phyloP scores from a whole-genome alignment of 768 basidiomycete species.

The Suillus sp. region DNA sequence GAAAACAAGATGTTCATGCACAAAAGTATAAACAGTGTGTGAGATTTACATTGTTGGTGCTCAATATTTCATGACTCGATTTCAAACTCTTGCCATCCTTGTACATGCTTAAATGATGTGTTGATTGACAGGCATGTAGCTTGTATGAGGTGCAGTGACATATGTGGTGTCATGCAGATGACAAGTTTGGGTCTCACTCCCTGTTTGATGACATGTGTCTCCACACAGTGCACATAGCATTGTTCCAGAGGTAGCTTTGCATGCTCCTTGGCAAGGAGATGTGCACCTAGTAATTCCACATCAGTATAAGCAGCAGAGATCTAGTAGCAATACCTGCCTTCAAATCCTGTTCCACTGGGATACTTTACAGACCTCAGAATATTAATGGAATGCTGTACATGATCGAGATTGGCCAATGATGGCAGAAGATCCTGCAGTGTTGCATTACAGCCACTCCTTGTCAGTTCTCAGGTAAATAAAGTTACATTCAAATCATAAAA shows the following conservation, averaged over 20 bases:
- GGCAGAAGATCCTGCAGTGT: conserved; percentile 21
- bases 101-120: conserved; percentile 20
- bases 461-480: too few relatives aligned
- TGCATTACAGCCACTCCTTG: too few relatives aligned
- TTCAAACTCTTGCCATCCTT: conserved; percentile 24
- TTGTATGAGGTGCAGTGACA: conserved; percentile 21
- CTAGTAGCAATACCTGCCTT: conserved; percentile 19
- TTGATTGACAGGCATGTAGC: conserved; percentile 15
- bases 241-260: conserved; percentile 10
- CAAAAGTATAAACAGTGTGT: not conserved
- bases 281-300: conserved; percentile 7
- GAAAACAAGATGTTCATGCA: not conserved
- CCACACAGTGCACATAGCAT: conserved; percentile 25
- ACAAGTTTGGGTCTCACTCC: conserved; percentile 16
- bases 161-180: conserved; percentile 28
- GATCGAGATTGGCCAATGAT: conserved; percentile 25
- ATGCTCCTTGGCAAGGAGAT: conserved; percentile 13
- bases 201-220: conserved; percentile 12
- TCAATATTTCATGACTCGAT: not conserved
- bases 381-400: conserved; percentile 24
- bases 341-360: conserved; percentile 28
- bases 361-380: conserved; percentile 17
- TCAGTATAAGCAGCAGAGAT: not conserved
- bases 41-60: conserved; percentile 16
- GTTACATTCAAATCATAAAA: not conserved